Evolutionary conservation across 108 stramenopile species (phyloP), one percentile per base, ranked within the genome.

Genomic region (Thalassiosira profunda): DNA sequence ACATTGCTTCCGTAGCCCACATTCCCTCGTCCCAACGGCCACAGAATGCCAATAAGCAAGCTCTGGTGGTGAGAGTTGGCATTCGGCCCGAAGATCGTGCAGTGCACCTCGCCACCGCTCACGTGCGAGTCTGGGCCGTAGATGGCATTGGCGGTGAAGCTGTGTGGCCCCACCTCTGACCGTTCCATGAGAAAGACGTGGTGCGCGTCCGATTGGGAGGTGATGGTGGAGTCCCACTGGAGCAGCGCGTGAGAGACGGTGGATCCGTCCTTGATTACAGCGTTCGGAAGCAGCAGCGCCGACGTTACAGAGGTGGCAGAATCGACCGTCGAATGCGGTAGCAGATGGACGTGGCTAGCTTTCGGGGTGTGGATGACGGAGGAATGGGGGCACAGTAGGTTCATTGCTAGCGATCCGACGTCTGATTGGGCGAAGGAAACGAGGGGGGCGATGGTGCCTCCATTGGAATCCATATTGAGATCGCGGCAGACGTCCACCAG

Each of bases 1-100:
- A 97, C 92, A 63, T 97, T 97, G 45, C 85, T 84, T 8, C 98
- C 98, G 63, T 98, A 99, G 5, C 90, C 97, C 2, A 99, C 93
- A 75, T 99, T 97, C 12, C 97, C 97, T 41, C 97, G 60, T 30
- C 98, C 98, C 1, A 84, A 24, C 20, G 96, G 96, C 97, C 97
- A 98, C 60, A 97, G 41, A 5, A 90, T 76, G 4, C 93, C 84
- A 61, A 99, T 98, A 6, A 97, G 57, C 28, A 99, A 72, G 37
- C 85, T 86, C 52, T 93, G 93, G 69, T 97, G 97, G 76, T 97
- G 97, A 3, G 88, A 81, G 40, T 92, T 92, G 49, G 93, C 89
- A 70, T 89, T 91, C 49, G 95, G 95, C 5, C 97, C 97, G 31
- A 97, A 67, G 24, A 97, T 36, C 7, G 87, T 85, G 23, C 83